Evolutionary conservation across 2,329 filamentous ascomycete species (phyloP).

Genomic region (Lasiodiplodia gonubiensis): DNA sequence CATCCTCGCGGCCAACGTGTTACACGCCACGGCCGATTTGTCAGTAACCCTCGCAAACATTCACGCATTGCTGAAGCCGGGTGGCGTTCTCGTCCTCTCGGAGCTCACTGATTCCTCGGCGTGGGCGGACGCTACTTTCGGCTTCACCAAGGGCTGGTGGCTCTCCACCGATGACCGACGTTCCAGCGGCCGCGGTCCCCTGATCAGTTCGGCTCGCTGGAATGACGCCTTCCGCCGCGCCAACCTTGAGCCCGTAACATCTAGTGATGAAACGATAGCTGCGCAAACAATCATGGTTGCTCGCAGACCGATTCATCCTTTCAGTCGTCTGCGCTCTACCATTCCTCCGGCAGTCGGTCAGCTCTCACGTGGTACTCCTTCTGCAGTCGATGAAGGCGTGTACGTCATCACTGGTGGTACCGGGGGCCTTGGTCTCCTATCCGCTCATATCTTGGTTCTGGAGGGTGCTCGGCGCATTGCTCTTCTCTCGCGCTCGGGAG

Average conservation of each 20-base stretch:
- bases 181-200: neutral
- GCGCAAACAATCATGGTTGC: neutral
- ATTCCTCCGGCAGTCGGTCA: no score
- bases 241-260: neutral
- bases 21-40: conserved; percentile 25
- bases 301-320: neutral
- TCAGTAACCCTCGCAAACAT: conserved; percentile 29
- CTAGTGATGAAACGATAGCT: neutral
- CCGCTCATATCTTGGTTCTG: conserved; percentile 24
- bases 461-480: conserved; percentile 23
- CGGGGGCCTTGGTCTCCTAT: conserved; percentile 26
- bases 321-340: no score
- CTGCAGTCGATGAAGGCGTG: neutral
- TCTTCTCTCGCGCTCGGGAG: conserved; percentile 28
- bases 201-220: neutral
- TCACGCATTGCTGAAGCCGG: conserved; percentile 40
- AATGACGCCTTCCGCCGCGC: neutral
- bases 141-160: neutral
- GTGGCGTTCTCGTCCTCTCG: conserved; percentile 50
- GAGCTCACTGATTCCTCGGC: neutral
- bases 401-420: conserved; percentile 25
- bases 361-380: no score
- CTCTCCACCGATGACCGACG: neutral
- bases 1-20: conserved; percentile 27
- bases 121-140: neutral